Evolutionary conservation across 2,329 filamentous ascomycete genomes (phyloP), one percentile per base, ranked within the genome.

Genomic region (Chaetomiaceae sp.): DNA sequence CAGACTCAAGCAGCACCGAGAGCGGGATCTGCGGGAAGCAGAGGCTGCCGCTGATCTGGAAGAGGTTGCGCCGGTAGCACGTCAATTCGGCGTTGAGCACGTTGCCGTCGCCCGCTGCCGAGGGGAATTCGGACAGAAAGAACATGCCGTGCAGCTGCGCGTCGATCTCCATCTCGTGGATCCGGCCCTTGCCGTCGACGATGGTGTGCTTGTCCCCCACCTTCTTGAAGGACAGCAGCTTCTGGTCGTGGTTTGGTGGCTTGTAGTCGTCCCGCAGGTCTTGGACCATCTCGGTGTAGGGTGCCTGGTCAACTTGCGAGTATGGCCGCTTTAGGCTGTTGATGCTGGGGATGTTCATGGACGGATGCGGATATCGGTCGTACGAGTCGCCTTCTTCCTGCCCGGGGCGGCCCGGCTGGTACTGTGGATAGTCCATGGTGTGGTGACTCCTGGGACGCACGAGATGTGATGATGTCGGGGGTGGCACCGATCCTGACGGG

Each of bases 41-140:
- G 16, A 64, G 51, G 48, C 60, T 64, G 42, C 92, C 92, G 56
- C 90, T 95, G 65, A 96, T 95, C 69, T 96, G 92, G 71, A 97
- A 97, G 44, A 97, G 76, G 66, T 97, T 97, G 43, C 92, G 84
- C 59, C 92, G 87, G 71, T 97, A 97, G 77, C 92, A 97, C 3
- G 92, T 97, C 67, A 97, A 72, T 71, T 97, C 92, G 48, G 82
- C 89, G 66, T 87, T 86, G 45, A 85, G 73, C 42, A 78, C 67
- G 41, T 70, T 74, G 54, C 79, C 80, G 59, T 86, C 81, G 59
- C 69, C 75, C 50, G 75, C 73, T 56, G 77, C 82, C 64, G 85
- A 79, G 1, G 86, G 85, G 73, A 87, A 87, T 67, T 92, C 88
- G 27, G 88, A 90, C 29, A 92, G 75, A 68, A 92, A 92, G 74